Base-by-base conservation (phyloP, 2,329 filamentous ascomycete genomes). In the Claviceps spartinae region DNA sequence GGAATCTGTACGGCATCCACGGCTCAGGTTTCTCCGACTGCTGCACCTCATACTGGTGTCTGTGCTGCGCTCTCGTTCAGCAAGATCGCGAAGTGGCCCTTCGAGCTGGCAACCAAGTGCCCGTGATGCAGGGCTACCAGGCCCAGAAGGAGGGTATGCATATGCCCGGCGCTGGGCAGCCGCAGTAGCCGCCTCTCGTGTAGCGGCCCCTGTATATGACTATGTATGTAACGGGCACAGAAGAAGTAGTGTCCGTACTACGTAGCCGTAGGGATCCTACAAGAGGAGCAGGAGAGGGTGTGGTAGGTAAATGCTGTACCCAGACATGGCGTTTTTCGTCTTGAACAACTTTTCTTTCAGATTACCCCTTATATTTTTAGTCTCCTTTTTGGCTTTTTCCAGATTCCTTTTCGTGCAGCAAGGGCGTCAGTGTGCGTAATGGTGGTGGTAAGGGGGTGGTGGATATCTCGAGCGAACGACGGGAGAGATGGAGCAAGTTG, bases 31-130 rank as follows among this genome's bases (percentile, higher is more conserved):
- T 62, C 53, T 63, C 63, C 37, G 78, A 82, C 61, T 82, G 71
- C 65, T 74, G 72, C 57, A 62, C 66, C n/a, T 65, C 72, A 14
- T 79, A 67, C 62, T 81, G 72, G 66, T 82, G 78, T 61, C 61
- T 68, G 38, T 80, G 76, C 69, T 82, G 78, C 59, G 68, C 70
- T 5, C 63, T 80, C 53, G 69, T 80, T 56, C 79, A 82, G 66
- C 71, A 80, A 52, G 76, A 81, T 53, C 77, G 78, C 57, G 78
- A 82, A 59, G 70, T 74, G 56, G 59, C 61, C 57, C 51, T 55
- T 36, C 58, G 58, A 52, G 61, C 58, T 44, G 61, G 54, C 3
- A 55, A 60, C 9, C 56, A 56, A 18, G 59, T 58, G 2, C 61
- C 62, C 47, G 54, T 64, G 48, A 63, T 59, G n/a, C 61, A 67